A percentile compares a stretch with the other conserved stretches of the same genome.
These are phyloP conservation scores for Podaxis sp. DNA, from an alignment of 768 basidiomycete genomes.

Conservation along the genomic window DNA sequence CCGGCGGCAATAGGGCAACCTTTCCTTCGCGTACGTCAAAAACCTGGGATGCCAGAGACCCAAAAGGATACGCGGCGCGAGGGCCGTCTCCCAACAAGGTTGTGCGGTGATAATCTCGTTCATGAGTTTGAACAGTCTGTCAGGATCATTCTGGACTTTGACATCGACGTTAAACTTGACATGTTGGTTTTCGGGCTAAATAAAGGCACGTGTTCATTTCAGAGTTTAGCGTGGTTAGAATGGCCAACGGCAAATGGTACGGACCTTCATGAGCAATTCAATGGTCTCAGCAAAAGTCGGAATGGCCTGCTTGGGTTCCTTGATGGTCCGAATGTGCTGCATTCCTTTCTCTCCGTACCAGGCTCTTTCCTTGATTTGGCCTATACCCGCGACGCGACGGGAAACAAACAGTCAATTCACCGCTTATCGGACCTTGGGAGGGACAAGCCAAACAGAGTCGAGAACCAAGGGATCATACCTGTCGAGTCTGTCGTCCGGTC, in stretches of 20 bases:
- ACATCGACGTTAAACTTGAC: conserved; percentile 88
- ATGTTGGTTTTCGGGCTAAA: conserved; percentile 69
- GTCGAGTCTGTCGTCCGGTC: conserved; percentile 79
- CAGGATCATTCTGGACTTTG: conserved; percentile 90
- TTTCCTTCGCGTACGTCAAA: conserved; percentile 67
- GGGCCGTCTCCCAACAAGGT: conserved; percentile 65
- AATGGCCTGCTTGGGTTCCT: conserved; percentile 81
- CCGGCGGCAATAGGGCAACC: conserved; percentile 79
- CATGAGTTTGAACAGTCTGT: conserved; percentile 80
- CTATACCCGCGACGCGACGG: conserved; percentile 33
- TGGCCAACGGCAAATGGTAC: conserved; percentile 18
- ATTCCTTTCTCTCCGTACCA: conserved; percentile 75
- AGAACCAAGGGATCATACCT: conserved; percentile 37
- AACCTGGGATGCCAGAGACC: conserved; percentile 94
- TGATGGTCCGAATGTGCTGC: conserved; percentile 75
- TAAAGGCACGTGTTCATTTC: neutral
- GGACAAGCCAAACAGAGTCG: neutral
- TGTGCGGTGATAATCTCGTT: conserved; percentile 62
- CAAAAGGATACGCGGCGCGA: conserved; percentile 79
- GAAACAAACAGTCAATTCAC: conserved; percentile 16
- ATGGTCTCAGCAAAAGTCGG: conserved; percentile 90
- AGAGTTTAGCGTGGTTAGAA: neutral
- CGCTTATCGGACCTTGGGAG: conserved; percentile 1
- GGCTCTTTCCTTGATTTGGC: conserved; percentile 62
- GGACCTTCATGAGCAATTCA: conserved; percentile 71